Evolutionary conservation across 108 stramenopile genomes (phyloP).

Genomic region (Cyclotella baltica): DNA sequence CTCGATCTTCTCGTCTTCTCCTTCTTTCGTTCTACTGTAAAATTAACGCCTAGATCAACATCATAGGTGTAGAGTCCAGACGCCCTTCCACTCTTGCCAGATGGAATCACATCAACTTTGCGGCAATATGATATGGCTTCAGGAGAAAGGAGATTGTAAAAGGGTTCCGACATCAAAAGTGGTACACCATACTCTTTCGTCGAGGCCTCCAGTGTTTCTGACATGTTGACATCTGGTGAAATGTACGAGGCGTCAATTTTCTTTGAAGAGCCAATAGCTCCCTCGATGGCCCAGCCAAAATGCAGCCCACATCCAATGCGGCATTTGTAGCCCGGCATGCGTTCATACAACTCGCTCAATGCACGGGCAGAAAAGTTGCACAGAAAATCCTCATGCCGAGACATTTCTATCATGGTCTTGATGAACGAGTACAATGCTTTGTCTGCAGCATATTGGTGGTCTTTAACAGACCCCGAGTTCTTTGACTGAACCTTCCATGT

Average conservation of each 20-base stretch:
- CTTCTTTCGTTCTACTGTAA: conserved; percentile 10
- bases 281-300: conserved; percentile 87
- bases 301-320: conserved; percentile 80
- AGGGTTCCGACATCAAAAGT: conserved; percentile 66
- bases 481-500: conserved; percentile 72
- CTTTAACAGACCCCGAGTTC: conserved; percentile 18
- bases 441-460: conserved; percentile 56
- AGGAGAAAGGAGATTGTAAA: conserved; percentile 49
- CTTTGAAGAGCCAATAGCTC: conserved; percentile 76
- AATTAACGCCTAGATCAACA: conserved; percentile 43
- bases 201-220: conserved; percentile 67
- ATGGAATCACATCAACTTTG: conserved; percentile 50
- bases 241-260: conserved; percentile 88
- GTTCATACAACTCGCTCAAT: conserved; percentile 58
- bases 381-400: conserved; percentile 61
- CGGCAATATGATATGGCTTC: conserved; percentile 51
- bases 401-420: conserved; percentile 70
- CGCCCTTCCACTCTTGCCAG: conserved; percentile 31
- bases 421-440: conserved; percentile 63
- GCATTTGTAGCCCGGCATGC: conserved; percentile 68
- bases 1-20: not conserved
- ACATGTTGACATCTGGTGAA: conserved; percentile 78
- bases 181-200: conserved; percentile 77
- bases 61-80: conserved; percentile 57
- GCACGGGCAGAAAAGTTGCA: conserved; percentile 65